Evolutionary conservation across 768 basidiomycete genomes (phyloP).

Genomic region (Hebeloma cylindrosporum): DNA sequence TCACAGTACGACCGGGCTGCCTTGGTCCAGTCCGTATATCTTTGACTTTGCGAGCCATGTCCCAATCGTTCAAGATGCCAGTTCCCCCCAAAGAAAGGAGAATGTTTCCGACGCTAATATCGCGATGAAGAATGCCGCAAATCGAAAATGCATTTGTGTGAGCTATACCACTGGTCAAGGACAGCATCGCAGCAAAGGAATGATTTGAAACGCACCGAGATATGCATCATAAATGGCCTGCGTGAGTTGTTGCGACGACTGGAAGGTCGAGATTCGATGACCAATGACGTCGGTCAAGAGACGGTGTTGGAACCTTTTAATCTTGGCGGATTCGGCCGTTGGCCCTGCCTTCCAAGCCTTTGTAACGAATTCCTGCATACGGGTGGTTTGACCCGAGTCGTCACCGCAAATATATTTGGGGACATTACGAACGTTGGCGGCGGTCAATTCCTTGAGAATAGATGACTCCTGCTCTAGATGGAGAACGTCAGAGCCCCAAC

Average conservation of each 20-base stretch:
- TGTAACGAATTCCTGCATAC: slow-evolving; percentile 8
- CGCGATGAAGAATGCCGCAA: slow-evolving; percentile 21
- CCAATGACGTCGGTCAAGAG: slow-evolving; percentile 22
- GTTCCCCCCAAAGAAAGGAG: slow-evolving; percentile 8
- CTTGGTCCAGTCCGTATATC: too few species aligned
- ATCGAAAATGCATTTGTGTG: slow-evolving; percentile 16
- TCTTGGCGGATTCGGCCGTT: not conserved
- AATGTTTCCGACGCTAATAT: slow-evolving; percentile 26
- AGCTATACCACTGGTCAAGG: too few species aligned
- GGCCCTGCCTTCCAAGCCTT: slow-evolving; percentile 16
- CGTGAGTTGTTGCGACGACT: slow-evolving; percentile 19
- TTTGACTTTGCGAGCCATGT: too few species aligned
- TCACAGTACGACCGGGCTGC: slow-evolving; percentile 13
- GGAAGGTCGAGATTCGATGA: slow-evolving; percentile 9
- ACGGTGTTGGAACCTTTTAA: slow-evolving; percentile 21
- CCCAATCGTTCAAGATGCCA: slow-evolving; percentile 22
- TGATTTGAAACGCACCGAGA: too few species aligned
- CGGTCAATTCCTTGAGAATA: slow-evolving; percentile 20
- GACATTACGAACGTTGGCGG: slow-evolving; percentile 20
- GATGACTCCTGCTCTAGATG: slow-evolving; percentile 21
- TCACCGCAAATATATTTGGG: slow-evolving; percentile 28
- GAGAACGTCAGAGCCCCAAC: slow-evolving; percentile 22
- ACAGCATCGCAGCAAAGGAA: too few species aligned
- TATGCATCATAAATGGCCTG: slow-evolving; percentile 17
- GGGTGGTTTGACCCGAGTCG: slow-evolving; percentile 23